phyloP scores from a whole-genome alignment of 495 filamentous ascomycete species.

The Aspergillus heteromorphus region DNA sequence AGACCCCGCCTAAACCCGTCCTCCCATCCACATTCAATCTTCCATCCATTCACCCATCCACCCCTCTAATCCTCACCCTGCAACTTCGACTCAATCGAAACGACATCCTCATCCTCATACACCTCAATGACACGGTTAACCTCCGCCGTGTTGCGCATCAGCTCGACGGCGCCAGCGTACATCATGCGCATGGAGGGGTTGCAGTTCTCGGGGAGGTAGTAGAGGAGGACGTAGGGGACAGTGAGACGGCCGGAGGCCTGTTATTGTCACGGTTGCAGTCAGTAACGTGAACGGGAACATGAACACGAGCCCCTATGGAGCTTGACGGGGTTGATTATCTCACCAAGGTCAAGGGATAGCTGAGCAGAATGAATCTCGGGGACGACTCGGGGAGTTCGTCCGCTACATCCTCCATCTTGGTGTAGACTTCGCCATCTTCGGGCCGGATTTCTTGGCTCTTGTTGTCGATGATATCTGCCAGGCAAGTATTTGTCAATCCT shows the following conservation, averaged over 20 bases:
- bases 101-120: constrained; percentile 68
- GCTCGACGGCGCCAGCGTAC: constrained; percentile 91
- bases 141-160: constrained; percentile 87
- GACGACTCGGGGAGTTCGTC: constrained; percentile 92
- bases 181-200: constrained; percentile 81
- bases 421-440: constrained; percentile 72
- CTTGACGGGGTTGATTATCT: constrained; percentile 13
- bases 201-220: constrained; percentile 86
- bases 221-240: constrained; percentile 87
- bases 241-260: constrained; percentile 58
- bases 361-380: constrained; percentile 82
- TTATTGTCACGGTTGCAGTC: background rate
- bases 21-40: too few relatives aligned
- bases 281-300: constrained; percentile 3
- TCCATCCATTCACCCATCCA: constrained; percentile 1
- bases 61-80: constrained; percentile 34
- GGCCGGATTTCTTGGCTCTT: constrained; percentile 77
- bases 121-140: constrained; percentile 78
- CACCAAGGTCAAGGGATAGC: constrained; percentile 82
- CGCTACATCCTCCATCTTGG: constrained; percentile 66
- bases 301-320: too few relatives aligned
- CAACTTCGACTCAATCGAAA: constrained; percentile 65
- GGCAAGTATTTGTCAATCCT: constrained; percentile 2
- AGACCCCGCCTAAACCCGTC: background rate
- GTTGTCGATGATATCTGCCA: constrained; percentile 64